Conservation (phyloP, 257 asterid species). For the Solanum neorickii region DNA sequence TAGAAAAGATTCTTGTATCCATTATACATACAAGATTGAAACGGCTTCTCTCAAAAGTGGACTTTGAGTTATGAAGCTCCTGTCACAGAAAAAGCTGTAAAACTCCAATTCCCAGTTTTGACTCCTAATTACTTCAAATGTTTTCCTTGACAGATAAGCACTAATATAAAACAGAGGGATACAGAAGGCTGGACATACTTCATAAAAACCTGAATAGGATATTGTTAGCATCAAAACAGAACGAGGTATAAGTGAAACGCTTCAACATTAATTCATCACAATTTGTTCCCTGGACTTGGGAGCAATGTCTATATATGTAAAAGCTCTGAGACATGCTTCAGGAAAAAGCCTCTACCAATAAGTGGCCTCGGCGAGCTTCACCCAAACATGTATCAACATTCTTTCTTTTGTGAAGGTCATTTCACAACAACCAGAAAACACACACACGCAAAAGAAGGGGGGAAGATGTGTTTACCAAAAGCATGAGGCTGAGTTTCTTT, state of each 20-base stretch:
- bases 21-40: constrained; percentile 65
- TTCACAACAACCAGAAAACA: not conserved
- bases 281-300: not conserved
- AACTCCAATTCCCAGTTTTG: not conserved
- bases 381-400: not conserved
- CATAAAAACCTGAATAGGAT: not conserved
- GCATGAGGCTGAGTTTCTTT: not conserved
- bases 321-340: not conserved
- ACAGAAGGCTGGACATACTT: not conserved
- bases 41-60: constrained; percentile 91
- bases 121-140: not conserved
- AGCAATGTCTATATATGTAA: not conserved
- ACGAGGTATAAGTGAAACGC: not conserved
- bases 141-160: not conserved
- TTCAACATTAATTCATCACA: not conserved
- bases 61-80: constrained; percentile 94
- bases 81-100: constrained; percentile 28
- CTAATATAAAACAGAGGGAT: not conserved
- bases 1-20: constrained; percentile 8
- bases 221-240: not conserved
- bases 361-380: not conserved
- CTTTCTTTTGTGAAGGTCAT: not conserved
- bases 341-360: not conserved
- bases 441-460: not conserved
- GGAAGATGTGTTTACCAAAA: not conserved